Evolutionary conservation across 768 basidiomycete genomes (phyloP).

Genomic region (Suillus americanus): DNA sequence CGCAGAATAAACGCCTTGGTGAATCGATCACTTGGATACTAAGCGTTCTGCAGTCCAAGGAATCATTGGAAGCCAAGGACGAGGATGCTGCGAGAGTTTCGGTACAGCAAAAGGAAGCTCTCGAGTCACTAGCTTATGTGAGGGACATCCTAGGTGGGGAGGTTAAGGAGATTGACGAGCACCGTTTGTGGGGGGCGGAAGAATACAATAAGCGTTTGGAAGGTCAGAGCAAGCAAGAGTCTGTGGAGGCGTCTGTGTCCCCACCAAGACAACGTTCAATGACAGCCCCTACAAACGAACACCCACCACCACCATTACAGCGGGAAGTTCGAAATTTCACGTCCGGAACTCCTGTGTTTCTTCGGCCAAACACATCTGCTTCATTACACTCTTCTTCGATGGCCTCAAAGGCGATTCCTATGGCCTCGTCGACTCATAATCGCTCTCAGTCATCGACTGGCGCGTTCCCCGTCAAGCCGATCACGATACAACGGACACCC

Average conservation of each 20-base stretch:
- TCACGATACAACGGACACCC: slow-evolving; percentile 20
- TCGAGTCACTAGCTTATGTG: slow-evolving; percentile 77
- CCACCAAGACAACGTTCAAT: slow-evolving; percentile 46
- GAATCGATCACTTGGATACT: slow-evolving; percentile 75
- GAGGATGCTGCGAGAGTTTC: slow-evolving; percentile 42
- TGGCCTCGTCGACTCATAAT: slow-evolving; percentile 7
- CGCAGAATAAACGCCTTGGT: slow-evolving; percentile 64
- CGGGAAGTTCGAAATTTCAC: slow-evolving; percentile 18
- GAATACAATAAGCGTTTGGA: slow-evolving; percentile 41
- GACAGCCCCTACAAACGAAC: slow-evolving; percentile 31
- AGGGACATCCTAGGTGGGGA: slow-evolving; percentile 67
- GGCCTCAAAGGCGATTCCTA: slow-evolving; percentile 8
- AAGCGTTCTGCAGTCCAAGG: slow-evolving; percentile 63
- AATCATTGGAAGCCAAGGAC: slow-evolving; percentile 38
- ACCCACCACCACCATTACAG: slow-evolving; percentile 10
- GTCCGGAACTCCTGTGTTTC: slow-evolving; percentile 14
- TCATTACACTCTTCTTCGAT: slow-evolving; percentile 9
- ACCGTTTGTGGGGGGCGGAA: slow-evolving; percentile 59
- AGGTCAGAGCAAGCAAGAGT: slow-evolving; percentile 23
- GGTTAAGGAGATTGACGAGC: slow-evolving; percentile 58
- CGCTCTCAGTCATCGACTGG: slow-evolving; percentile 19
- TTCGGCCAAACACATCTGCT: slow-evolving; percentile 21
- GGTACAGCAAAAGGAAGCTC: slow-evolving; percentile 53
- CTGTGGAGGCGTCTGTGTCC: slow-evolving; percentile 12
- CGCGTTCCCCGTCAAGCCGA: slow-evolving; percentile 9